Evolutionary conservation across 805 yeast genomes (phyloP), one percentile per base, ranked within the genome.

Genomic region (Yarrowia osloensis): DNA sequence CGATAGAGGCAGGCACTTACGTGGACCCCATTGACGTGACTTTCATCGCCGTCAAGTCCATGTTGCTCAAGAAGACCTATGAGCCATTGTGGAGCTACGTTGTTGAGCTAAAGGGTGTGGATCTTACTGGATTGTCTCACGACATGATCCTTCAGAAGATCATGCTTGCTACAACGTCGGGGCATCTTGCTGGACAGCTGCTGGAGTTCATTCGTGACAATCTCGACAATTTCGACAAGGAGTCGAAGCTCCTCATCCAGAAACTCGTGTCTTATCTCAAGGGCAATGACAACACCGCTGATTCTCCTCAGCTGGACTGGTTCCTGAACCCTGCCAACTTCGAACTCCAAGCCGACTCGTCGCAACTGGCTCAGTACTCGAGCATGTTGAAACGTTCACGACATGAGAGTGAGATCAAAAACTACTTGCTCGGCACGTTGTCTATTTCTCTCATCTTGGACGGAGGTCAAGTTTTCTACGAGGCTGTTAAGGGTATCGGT

Each of bases 321-420:
- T 57, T 57, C 28, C 12, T 39, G 37, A 57, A 39, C 17, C 63
- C 63, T 4, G 35, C 26, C 26, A 57, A 57, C 11, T 57, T 57
- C 11, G 63, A 57, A 7, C 63, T 57, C 2, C 47, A 39, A 19
- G 47, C 63, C 12, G 63, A 57, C 28, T 57, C 63, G 7, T 19
- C 63, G 5, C 63, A 40, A 24, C 12, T 57, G 37, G 63, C 63
- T 6, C 35, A 26, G 15, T 57, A 57, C 21, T 26, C 49, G 33
- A 39, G 49, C 21, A 40, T 57, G 63, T 13, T 57, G 37, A 28
- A 39, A 19, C 49, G 49, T 1, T 39, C 63, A 2, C 7, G 15
- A 7, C 63, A 57, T 33, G 49, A 19, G 22, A 40, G 49, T 11
- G 63, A 57, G 37, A 57, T 57, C 49, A 57, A 57, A n/a, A 39